These are phyloP conservation scores for Adiantum capillusveneris DNA, from an alignment of 75 land plant species.

Conservation along the genomic window DNA sequence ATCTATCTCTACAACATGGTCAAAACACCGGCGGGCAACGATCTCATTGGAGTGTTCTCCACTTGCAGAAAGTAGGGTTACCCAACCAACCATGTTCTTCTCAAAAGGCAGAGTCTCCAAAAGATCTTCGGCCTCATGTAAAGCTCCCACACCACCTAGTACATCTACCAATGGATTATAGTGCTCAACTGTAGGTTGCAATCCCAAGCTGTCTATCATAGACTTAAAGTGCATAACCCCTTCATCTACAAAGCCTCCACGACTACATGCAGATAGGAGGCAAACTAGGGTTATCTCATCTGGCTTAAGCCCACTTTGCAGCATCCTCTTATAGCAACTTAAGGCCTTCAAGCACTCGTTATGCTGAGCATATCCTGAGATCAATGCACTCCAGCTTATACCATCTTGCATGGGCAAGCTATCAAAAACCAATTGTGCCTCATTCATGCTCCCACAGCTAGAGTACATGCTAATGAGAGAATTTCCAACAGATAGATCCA, in stretches of 20 bases:
- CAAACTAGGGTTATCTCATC: constrained; percentile 37
- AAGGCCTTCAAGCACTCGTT: constrained; percentile 29
- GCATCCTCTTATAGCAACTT: constrained; percentile 23
- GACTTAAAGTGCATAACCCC: constrained; percentile 39
- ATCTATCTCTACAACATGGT: constrained; percentile 7
- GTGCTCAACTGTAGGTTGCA: constrained; percentile 17
- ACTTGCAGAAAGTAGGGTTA: constrained; percentile 12
- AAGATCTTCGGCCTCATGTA: constrained; percentile 12
- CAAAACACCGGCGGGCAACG: constrained; percentile 1
- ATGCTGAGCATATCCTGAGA: constrained; percentile 20
- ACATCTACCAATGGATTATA: constrained; percentile 27
- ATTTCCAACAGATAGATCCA: constrained; percentile 7
- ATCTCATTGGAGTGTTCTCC: constrained; percentile 5
- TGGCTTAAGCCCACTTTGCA: background rate
- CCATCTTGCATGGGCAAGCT: constrained; percentile 20
- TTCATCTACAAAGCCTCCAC: constrained; percentile 30
- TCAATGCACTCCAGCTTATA: constrained; percentile 21
- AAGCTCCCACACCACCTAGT: constrained; percentile 14
- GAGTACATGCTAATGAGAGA: constrained; percentile 30
- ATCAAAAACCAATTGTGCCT: constrained; percentile 8
- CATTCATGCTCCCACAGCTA: constrained; percentile 10
- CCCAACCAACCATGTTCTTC: constrained; percentile 10
- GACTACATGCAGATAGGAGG: constrained; percentile 46
- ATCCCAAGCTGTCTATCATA: constrained; percentile 27
- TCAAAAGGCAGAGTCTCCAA: constrained; percentile 10